These are phyloP conservation scores for Penicillium nucicola DNA, from an alignment of 495 filamentous ascomycete species.

Conservation along the genomic window DNA sequence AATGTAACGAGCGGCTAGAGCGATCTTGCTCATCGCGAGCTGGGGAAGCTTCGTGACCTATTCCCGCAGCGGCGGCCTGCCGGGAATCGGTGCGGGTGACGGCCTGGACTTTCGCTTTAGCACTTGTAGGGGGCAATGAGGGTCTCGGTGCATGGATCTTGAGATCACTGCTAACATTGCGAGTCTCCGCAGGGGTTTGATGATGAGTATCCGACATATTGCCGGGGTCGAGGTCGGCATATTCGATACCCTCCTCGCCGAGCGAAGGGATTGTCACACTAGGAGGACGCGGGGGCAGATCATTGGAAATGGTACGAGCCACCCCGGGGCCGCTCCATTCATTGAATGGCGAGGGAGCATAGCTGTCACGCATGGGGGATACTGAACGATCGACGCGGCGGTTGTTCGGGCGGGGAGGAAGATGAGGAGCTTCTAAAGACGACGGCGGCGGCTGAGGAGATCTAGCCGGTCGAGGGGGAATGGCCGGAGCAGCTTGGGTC, in stretches of 20 bases:
- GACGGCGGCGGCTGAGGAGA: slow-evolving; percentile 42
- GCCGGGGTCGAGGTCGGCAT: slow-evolving; percentile 58
- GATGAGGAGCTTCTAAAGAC: slow-evolving; percentile 39
- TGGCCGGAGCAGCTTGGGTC: slow-evolving; percentile 39
- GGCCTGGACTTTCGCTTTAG: slow-evolving; percentile 71
- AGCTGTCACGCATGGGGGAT: slow-evolving; percentile 74
- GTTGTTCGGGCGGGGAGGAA: slow-evolving; percentile 68
- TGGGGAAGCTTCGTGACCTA: slow-evolving; percentile 62
- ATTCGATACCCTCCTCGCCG: slow-evolving; percentile 88
- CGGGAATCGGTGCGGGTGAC: slow-evolving; percentile 89
- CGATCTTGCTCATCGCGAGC: slow-evolving; percentile 60
- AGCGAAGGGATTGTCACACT: slow-evolving; percentile 80
- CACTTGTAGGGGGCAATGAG: slow-evolving; percentile 71
- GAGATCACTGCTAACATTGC: slow-evolving; percentile 74
- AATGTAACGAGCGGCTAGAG: slow-evolving; percentile 44
- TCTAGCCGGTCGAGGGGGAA: slow-evolving; percentile 51
- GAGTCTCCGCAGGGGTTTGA: slow-evolving; percentile 58
- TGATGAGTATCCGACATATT: slow-evolving; percentile 38
- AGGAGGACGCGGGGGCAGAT: slow-evolving; percentile 58
- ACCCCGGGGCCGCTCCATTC: slow-evolving; percentile 52
- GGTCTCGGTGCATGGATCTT: slow-evolving; percentile 91
- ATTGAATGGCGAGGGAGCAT: slow-evolving; percentile 83
- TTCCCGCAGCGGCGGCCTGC: slow-evolving; percentile 75
- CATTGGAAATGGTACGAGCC: slow-evolving; percentile 45
- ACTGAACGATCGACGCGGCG: slow-evolving; percentile 69